A percentile compares a stretch with the other conserved stretches of the same genome.
phyloP scores from a whole-genome alignment of 1,284 basidiomycete genomes.

The Irpex sp. region DNA sequence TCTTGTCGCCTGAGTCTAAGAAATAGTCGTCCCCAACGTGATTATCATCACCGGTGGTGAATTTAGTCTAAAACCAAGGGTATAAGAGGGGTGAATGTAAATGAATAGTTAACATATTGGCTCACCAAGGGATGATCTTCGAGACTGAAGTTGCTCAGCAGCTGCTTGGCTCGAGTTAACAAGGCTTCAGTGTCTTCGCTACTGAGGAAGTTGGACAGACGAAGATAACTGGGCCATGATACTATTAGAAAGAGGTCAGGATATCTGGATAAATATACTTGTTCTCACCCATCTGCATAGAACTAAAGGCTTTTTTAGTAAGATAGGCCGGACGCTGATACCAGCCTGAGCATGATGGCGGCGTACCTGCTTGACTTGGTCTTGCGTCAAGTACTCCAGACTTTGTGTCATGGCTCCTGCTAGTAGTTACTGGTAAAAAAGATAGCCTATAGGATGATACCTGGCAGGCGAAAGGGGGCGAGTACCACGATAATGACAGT shows the following conservation, averaged over 20 bases:
- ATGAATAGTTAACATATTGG: conserved; percentile 3
- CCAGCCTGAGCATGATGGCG: too few relatives aligned
- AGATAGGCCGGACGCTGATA: too few relatives aligned
- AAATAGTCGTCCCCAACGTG: conserved; percentile 94
- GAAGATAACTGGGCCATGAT: conserved; percentile 59
- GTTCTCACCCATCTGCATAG: conserved; percentile 43
- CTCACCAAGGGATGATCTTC: conserved; percentile 79
- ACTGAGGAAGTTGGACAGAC: conserved; percentile 73
- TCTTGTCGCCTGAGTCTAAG: conserved; percentile 87
- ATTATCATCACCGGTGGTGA: conserved; percentile 75
- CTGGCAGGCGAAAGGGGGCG: too few relatives aligned
- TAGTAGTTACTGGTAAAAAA: neutral
- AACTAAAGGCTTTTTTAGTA: conserved; percentile 32
- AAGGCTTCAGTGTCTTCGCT: conserved; percentile 58
- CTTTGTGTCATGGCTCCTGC: conserved; percentile 12
- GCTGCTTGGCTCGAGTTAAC: conserved; percentile 63
- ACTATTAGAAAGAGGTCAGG: neutral
- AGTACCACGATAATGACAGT: too few relatives aligned
- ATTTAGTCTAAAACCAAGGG: conserved; percentile 63
- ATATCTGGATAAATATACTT: neutral
- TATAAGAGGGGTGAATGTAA: neutral
- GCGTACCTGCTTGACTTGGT: conserved; percentile 49
- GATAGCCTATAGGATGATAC: neutral
- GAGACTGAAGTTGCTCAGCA: conserved; percentile 75
- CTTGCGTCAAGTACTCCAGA: conserved; percentile 41